Percentiles rank a stretch among this genome's conserved stretches.
Conservation (phyloP, 768 basidiomycete species). For the Mycena amicta region DNA sequence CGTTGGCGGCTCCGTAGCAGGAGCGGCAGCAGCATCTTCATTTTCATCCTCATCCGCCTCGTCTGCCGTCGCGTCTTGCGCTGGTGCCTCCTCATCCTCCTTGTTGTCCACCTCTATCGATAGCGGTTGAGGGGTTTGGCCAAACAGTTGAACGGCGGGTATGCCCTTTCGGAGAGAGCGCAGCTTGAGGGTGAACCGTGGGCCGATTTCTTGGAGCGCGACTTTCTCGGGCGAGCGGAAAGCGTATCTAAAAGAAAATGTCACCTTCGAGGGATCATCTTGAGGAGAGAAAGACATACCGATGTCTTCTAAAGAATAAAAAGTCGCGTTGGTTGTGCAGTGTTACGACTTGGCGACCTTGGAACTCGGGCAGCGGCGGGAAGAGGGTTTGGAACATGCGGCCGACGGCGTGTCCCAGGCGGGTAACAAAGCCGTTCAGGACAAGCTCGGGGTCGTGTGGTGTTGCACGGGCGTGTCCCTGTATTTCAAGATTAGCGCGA, state of each 20-base stretch:
- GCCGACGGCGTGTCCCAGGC: conserved; percentile 90
- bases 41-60: conserved; percentile 23
- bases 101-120: conserved; percentile 53
- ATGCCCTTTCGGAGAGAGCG: conserved; percentile 87
- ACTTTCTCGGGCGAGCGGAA: conserved; percentile 92
- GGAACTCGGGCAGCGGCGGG: conserved; percentile 92
- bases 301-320: conserved; percentile 93
- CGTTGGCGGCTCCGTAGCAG: conserved; percentile 14
- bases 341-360: conserved; percentile 95
- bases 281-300: conserved; percentile 50
- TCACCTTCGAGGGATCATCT: background rate
- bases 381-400: conserved; percentile 96
- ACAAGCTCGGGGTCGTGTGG: conserved; percentile 95
- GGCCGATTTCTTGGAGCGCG: conserved; percentile 95
- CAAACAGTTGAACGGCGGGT: conserved; percentile 75
- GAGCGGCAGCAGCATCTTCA: conserved; percentile 15
- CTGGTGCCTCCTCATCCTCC: conserved; percentile 31
- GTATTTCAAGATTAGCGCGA: no score
- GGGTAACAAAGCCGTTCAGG: conserved; percentile 91
- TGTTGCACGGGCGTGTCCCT: conserved; percentile 93
- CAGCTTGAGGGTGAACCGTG: conserved; percentile 93
- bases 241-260: conserved; percentile 80
- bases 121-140: conserved; percentile 60
- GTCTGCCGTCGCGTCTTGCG: conserved; percentile 23
- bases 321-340: conserved; percentile 98